phyloP scores from a whole-genome alignment of 2,329 filamentous ascomycete genomes.

The Colletotrichum spaethianum region DNA sequence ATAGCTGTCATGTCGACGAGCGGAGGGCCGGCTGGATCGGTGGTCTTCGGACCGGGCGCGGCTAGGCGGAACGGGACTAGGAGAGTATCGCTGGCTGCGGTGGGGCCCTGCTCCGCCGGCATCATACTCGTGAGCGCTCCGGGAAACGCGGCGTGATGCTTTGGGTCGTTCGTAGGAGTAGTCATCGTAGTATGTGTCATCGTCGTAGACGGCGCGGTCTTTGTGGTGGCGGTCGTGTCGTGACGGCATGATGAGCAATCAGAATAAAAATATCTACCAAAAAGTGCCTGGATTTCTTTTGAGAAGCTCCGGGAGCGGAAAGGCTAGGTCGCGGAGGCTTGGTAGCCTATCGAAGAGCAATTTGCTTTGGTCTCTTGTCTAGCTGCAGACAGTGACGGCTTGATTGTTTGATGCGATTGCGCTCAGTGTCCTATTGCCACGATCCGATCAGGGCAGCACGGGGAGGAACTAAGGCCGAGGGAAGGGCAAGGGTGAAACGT shows the following conservation, averaged over 20 bases:
- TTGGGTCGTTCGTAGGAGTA: conserved; percentile 11
- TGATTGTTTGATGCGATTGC: not conserved
- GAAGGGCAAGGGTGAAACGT: conserved; percentile 5
- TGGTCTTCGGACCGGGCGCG: conserved; percentile 32
- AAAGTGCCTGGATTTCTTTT: not conserved
- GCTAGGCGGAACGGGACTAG: conserved; percentile 11
- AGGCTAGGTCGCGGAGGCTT: not conserved
- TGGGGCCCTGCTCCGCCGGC: conserved; percentile 13
- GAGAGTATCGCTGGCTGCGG: conserved; percentile 4
- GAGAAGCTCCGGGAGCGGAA: conserved; percentile 14
- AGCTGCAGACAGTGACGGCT: conserved; percentile 18
- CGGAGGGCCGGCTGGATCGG: not conserved
- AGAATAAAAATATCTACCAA: not conserved
- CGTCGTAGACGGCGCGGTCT: conserved; percentile 21
- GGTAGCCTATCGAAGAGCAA: not conserved
- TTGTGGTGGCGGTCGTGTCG: conserved; percentile 27
- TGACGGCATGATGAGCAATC: conserved; percentile 24
- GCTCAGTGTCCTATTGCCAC: not conserved
- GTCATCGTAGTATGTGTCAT: conserved; percentile 35
- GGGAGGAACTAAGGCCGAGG: not conserved
- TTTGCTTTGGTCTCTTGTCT: conserved; percentile 1
- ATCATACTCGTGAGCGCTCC: conserved; percentile 22
- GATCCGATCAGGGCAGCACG: conserved; percentile 3
- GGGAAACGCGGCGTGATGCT: conserved; percentile 25
- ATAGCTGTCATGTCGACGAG: conserved; percentile 24